Evolutionary conservation across 345 rosid genomes (phyloP).

Genomic region (Heritiera fomes): DNA sequence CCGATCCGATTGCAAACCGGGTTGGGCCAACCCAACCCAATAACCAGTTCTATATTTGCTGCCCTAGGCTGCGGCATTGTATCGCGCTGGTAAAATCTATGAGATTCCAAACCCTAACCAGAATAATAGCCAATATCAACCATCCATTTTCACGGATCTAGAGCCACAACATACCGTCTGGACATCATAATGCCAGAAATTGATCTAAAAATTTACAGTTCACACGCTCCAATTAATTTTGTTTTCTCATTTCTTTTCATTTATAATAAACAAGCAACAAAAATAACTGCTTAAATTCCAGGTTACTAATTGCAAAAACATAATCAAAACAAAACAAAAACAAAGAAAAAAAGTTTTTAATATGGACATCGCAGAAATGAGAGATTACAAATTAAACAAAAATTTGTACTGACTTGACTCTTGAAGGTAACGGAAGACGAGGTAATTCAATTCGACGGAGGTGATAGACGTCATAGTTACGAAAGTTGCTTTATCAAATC

Average conservation of each 20-base stretch:
- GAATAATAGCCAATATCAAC: neutral
- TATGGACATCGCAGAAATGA: neutral
- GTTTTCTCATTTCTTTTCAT: neutral
- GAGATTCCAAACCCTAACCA: neutral
- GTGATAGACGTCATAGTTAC: slow-evolving; percentile 61
- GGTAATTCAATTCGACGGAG: slow-evolving; percentile 82
- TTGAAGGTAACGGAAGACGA: slow-evolving; percentile 87
- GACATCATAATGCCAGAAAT: neutral
- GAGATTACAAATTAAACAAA: neutral
- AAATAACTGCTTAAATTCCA: neutral
- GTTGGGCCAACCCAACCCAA: too few relatives aligned
- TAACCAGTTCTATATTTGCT: too few relatives aligned
- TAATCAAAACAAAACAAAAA: neutral
- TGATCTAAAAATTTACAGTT: neutral
- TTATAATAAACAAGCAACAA: neutral
- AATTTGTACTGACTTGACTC: slow-evolving; percentile 63
- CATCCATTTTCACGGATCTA: slow-evolving; percentile 21
- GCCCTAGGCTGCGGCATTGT: neutral
- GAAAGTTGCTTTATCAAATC: neutral
- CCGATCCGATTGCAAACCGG: too few relatives aligned
- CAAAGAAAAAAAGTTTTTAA: neutral
- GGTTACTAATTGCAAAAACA: slow-evolving; percentile 1
- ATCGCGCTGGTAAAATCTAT: neutral
- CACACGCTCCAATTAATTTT: neutral
- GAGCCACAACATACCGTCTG: neutral